Evolutionary conservation across 257 asterid species (phyloP).

Genomic region (Anisodus acutangulus): DNA sequence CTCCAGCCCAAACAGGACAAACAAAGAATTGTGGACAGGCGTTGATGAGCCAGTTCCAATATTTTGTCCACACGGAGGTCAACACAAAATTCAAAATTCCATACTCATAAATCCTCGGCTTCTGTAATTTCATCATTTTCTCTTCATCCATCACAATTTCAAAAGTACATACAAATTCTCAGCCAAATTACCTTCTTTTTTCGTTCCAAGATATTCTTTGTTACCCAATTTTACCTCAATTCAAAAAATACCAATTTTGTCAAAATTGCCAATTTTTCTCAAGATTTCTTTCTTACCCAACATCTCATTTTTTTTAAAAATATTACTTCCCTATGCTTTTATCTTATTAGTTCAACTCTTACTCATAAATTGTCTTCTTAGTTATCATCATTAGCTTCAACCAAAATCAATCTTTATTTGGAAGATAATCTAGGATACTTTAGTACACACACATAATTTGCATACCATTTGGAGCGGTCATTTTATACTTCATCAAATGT

Average conservation of each 20-base stretch:
- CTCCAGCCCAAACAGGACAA: conserved; percentile 92
- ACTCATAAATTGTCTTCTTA: too few relatives aligned
- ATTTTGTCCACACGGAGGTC: conserved; percentile 62
- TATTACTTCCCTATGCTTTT: too few relatives aligned
- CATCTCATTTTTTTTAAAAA: too few relatives aligned
- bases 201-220: background rate
- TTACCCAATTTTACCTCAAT: too few relatives aligned
- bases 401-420: background rate
- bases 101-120: conserved; percentile 69
- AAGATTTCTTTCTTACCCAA: too few relatives aligned
- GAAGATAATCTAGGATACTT: background rate
- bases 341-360: too few relatives aligned
- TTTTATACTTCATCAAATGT: too few relatives aligned
- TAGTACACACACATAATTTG: background rate
- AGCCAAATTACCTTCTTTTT: background rate
- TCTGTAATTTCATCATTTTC: too few relatives aligned
- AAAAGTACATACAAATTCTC: background rate
- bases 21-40: conserved; percentile 61
- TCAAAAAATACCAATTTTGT: too few relatives aligned
- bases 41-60: conserved; percentile 59
- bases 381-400: background rate
- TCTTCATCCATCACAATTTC: background rate
- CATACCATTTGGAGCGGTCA: background rate
- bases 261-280: too few relatives aligned
- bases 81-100: conserved; percentile 73